A percentile compares a stretch with the other conserved stretches of the same genome.
Evolutionary conservation across 768 basidiomycete genomes (phyloP).

Genomic region (Leccinellum luteum): DNA sequence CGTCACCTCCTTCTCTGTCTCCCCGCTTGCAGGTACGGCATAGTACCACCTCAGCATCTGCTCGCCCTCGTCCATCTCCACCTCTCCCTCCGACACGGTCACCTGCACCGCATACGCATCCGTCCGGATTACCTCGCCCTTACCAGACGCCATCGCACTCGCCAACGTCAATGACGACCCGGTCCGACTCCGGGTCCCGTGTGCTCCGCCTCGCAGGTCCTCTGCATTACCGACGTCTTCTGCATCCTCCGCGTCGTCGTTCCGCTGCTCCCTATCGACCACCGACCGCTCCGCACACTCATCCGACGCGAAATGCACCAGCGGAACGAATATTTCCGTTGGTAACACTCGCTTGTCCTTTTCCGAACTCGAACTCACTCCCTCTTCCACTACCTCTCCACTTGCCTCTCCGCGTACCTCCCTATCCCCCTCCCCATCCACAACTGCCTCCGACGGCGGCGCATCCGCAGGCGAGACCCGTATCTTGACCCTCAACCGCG

Average conservation of each 20-base stretch:
- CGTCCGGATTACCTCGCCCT: conserved; percentile 13
- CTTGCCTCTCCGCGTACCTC: not conserved
- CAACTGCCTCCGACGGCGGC: conserved; percentile 6
- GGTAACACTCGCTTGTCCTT: conserved; percentile 37
- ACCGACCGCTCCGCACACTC: conserved; percentile 24
- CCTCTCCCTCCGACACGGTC: conserved; percentile 44
- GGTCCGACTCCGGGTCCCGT: not conserved
- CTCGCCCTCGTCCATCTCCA: conserved; percentile 45
- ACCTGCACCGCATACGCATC: conserved; percentile 41
- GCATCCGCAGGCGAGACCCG: conserved; percentile 60
- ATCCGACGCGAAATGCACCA: conserved; percentile 79
- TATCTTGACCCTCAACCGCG: conserved; percentile 68
- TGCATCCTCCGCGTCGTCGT: not conserved
- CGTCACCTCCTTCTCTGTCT: conserved; percentile 31
- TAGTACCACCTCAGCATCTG: conserved; percentile 54
- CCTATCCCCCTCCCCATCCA: not conserved
- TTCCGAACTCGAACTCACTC: not conserved
- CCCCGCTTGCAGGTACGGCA: conserved; percentile 28
- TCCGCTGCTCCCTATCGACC: conserved; percentile 1
- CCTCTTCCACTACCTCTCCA: not conserved
- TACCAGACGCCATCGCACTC: not conserved
- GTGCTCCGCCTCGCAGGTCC: not conserved
- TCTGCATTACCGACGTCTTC: not conserved
- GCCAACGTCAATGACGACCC: conserved; percentile 19
- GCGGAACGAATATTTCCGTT: conserved; percentile 91